These are phyloP conservation scores for Colletotrichum eremochloae DNA, from an alignment of 2,329 filamentous ascomycete genomes.

Conservation along the genomic window DNA sequence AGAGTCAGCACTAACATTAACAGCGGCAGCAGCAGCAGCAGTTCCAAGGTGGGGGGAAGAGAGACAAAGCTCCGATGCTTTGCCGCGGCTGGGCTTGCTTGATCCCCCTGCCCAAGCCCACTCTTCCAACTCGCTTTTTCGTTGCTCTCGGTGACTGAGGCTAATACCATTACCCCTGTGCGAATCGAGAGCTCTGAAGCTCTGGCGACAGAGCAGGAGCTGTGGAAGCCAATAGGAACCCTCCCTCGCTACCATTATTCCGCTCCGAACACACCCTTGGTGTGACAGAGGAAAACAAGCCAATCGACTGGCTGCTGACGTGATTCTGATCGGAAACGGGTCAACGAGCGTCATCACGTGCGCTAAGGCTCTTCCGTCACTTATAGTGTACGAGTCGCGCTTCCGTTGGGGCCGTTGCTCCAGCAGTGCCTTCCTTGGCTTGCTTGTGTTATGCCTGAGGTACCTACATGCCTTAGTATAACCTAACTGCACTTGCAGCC, in stretches of 20 bases:
- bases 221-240: constrained; percentile 15
- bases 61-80: constrained; percentile 25
- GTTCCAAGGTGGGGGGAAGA: background rate
- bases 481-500: constrained; percentile 6
- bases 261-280: constrained; percentile 16
- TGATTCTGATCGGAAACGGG: constrained; percentile 32
- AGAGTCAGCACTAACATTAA: background rate
- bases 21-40: background rate
- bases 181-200: constrained; percentile 20
- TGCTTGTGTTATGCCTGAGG: background rate
- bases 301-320: constrained; percentile 23
- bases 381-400: constrained; percentile 18
- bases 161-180: constrained; percentile 23
- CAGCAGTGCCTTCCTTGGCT: background rate
- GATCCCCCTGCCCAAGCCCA: background rate
- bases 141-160: constrained; percentile 8
- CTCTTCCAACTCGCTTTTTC: background rate
- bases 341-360: constrained; percentile 42
- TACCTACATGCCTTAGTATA: too few species aligned
- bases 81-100: background rate
- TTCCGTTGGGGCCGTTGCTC: constrained; percentile 1
- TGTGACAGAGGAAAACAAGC: background rate
- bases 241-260: constrained; percentile 12
- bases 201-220: background rate
- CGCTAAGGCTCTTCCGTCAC: constrained; percentile 21